Conservation (phyloP, 768 basidiomycete genomes). For the Lentinus brumalis region DNA sequence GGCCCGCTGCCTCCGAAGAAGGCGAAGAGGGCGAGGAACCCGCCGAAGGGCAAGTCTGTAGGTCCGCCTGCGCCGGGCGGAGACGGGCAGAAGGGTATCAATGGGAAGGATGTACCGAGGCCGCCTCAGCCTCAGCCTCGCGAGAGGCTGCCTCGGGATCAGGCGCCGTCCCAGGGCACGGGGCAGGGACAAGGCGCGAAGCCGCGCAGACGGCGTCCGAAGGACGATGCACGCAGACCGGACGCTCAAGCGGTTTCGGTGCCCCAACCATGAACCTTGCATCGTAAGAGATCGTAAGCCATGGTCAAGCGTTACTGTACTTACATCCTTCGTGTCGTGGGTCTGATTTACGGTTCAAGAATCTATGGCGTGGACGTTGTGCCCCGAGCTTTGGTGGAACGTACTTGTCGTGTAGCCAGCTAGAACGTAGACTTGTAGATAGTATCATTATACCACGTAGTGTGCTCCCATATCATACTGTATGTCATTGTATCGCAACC, state of each 20-base stretch:
- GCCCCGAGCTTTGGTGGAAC: no score
- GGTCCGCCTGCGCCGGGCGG: not conserved
- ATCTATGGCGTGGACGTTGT: no score
- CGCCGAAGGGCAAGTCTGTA: not conserved
- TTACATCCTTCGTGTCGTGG: no score
- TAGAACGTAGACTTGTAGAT: no score
- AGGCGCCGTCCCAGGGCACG: not conserved
- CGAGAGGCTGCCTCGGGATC: not conserved
- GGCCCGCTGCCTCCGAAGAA: constrained; percentile 1
- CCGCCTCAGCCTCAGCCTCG: not conserved
- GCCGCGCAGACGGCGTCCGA: constrained; percentile 6
- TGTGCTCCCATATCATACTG: no score
- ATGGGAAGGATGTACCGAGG: not conserved
- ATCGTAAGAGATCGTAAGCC: no score
- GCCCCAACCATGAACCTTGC: no score
- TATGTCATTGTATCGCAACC: no score
- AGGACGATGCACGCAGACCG: constrained; percentile 3
- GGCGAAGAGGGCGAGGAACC: constrained; percentile 10
- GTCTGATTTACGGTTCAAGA: no score
- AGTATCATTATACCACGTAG: no score
- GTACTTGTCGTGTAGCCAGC: no score
- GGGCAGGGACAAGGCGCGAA: constrained; percentile 4
- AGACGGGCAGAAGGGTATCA: not conserved
- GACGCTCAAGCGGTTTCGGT: not conserved
- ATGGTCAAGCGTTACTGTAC: no score